Percentiles rank a stretch among this genome's conserved stretches.
Evolutionary conservation across 495 filamentous ascomycete species (phyloP).

Genomic region (Daldinia childiae): DNA sequence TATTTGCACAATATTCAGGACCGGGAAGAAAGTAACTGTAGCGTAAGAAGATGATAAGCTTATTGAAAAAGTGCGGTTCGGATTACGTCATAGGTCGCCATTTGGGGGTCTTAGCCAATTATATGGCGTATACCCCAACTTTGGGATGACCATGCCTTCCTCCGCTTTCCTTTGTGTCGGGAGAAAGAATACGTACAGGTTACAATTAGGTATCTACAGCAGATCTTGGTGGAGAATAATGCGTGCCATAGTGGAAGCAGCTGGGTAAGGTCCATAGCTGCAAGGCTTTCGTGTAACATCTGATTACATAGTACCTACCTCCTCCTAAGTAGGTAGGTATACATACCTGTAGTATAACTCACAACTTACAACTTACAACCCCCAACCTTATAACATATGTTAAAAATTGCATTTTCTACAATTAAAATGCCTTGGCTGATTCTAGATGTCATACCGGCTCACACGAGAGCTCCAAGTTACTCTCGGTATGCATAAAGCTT

Average conservation of each 20-base stretch:
- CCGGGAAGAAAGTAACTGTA: too few relatives aligned
- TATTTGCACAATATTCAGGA: background rate
- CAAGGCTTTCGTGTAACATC: constrained; percentile 34
- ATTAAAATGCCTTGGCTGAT: background rate
- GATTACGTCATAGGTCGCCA: constrained; percentile 30
- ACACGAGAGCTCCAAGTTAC: background rate
- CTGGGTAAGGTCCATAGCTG: constrained; percentile 11
- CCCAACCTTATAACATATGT: background rate
- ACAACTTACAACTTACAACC: background rate
- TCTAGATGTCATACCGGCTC: background rate
- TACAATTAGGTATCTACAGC: constrained; percentile 19
- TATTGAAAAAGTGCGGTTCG: constrained; percentile 13
- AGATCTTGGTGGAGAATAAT: constrained; percentile 8
- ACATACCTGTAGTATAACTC: background rate
- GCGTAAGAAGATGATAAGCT: constrained; percentile 2
- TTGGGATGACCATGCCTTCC: constrained; percentile 14
- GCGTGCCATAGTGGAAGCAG: background rate
- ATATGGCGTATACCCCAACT: constrained; percentile 14
- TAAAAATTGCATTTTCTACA: background rate
- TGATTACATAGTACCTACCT: background rate
- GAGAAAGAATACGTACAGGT: constrained; percentile 29
- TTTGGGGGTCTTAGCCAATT: constrained; percentile 27
- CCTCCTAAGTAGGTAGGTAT: too few relatives aligned
- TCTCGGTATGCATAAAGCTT: constrained; percentile 19
- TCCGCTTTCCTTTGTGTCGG: constrained; percentile 23